Evolutionary conservation across 305 asterid genomes (phyloP).

Genomic region (Solanum hybrid): DNA sequence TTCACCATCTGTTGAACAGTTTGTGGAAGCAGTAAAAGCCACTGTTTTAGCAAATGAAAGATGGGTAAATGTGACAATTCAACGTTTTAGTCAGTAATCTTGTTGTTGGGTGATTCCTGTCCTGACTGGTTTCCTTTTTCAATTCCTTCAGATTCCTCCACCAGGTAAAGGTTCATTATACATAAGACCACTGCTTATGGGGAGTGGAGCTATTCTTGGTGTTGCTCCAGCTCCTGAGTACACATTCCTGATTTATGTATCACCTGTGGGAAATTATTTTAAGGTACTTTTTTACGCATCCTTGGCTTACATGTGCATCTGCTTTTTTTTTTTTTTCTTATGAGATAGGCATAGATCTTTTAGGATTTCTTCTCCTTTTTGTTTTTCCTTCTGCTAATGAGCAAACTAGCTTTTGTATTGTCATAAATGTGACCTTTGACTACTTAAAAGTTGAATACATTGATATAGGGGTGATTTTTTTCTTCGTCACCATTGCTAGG

Average conservation of each 20-base stretch:
- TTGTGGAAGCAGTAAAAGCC: constrained; percentile 74
- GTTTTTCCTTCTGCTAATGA: neutral
- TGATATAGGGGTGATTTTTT: neutral
- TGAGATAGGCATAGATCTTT: neutral
- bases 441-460: neutral
- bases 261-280: constrained; percentile 94
- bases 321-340: neutral
- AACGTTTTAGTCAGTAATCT: neutral
- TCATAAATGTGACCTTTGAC: neutral
- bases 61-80: constrained; percentile 56
- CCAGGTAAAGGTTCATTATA: constrained; percentile 91
- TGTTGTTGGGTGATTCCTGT: neutral
- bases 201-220: constrained; percentile 94
- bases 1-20: constrained; percentile 78
- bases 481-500: neutral
- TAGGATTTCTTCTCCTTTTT: neutral
- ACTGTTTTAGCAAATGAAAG: constrained; percentile 82
- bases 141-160: constrained; percentile 69
- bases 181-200: constrained; percentile 93
- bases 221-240: constrained; percentile 98
- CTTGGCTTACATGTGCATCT: neutral
- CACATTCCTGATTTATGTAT: constrained; percentile 77
- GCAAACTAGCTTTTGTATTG: neutral
- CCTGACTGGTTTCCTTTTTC: neutral
- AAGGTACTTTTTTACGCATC: constrained; percentile 38